Evolutionary conservation across 2,329 filamentous ascomycete species (phyloP).

Genomic region (Colletotrichum viniferum): DNA sequence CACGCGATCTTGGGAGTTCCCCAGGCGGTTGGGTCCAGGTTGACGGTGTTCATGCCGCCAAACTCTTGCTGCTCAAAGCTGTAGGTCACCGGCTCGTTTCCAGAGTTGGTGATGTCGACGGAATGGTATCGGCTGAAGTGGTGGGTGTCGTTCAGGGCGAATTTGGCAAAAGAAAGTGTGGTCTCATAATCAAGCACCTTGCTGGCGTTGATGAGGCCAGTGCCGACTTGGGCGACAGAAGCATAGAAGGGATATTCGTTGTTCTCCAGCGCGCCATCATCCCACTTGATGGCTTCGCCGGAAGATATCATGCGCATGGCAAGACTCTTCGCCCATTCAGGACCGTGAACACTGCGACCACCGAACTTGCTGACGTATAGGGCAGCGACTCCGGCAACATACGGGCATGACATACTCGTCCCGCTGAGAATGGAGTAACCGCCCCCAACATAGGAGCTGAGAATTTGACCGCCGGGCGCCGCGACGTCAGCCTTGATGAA

Average conservation of each 20-base stretch:
- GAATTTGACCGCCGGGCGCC: slow-evolving; percentile 43
- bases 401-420: slow-evolving; percentile 52
- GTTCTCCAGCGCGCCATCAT: neutral
- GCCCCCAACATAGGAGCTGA: slow-evolving; percentile 40
- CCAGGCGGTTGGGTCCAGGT: neutral
- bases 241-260: slow-evolving; percentile 24
- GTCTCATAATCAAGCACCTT: slow-evolving; percentile 43
- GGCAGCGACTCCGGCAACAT: slow-evolving; percentile 43
- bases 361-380: slow-evolving; percentile 39
- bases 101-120: slow-evolving; percentile 39
- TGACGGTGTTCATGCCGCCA: slow-evolving; percentile 23
- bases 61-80: slow-evolving; percentile 30
- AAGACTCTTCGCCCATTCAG: slow-evolving; percentile 34
- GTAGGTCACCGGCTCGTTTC: slow-evolving; percentile 36
- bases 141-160: slow-evolving; percentile 48
- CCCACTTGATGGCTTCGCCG: slow-evolving; percentile 33
- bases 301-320: slow-evolving; percentile 35
- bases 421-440: slow-evolving; percentile 46
- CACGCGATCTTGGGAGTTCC: slow-evolving; percentile 17
- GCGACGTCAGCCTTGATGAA: slow-evolving; percentile 42
- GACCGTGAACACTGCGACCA: slow-evolving; percentile 35
- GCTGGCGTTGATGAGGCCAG: slow-evolving; percentile 44
- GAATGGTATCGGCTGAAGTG: slow-evolving; percentile 34
- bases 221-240: slow-evolving; percentile 43
- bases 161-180: slow-evolving; percentile 39